phyloP scores from a whole-genome alignment of 2,329 filamentous ascomycete species.

The Raffaelea deltoideospora region DNA sequence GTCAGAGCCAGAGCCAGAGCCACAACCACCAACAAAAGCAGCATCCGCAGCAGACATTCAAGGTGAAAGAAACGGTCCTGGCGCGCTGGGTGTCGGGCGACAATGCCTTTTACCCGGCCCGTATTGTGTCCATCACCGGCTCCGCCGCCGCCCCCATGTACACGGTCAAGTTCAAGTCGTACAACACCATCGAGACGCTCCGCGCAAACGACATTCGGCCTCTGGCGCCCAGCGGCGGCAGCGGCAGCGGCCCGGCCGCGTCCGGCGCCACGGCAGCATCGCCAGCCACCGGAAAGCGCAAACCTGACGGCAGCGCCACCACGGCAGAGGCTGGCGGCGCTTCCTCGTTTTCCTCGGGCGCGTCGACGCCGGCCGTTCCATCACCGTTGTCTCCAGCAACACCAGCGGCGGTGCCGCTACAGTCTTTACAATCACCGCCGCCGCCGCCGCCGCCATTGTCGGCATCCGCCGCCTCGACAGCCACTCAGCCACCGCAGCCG shows the following conservation, averaged over 20 bases:
- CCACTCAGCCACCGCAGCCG: not conserved
- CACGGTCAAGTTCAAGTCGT: constrained; percentile 87
- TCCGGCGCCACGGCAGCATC: not conserved
- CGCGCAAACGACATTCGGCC: constrained; percentile 73
- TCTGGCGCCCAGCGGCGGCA: constrained; percentile 23
- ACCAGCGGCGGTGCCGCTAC: constrained; percentile 18
- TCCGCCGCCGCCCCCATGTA: constrained; percentile 86
- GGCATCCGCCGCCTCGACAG: not conserved
- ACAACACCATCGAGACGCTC: constrained; percentile 70
- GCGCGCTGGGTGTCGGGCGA: constrained; percentile 88
- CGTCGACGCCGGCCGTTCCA: constrained; percentile 33
- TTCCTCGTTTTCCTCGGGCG: constrained; percentile 6
- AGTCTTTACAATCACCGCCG: constrained; percentile 19
- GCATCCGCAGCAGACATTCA: constrained; percentile 43
- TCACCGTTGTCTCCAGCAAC: not conserved
- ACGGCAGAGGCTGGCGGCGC: constrained; percentile 18
- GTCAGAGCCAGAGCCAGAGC: too few species aligned
- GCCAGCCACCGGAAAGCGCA: constrained; percentile 44
- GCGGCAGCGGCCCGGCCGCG: not conserved
- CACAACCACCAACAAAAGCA: constrained; percentile 19
- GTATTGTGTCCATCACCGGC: constrained; percentile 86
- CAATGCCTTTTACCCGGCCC: constrained; percentile 77
- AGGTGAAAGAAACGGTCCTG: constrained; percentile 78
- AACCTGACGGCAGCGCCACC: constrained; percentile 56
- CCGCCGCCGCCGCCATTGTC: not conserved